A percentile compares a stretch with the other conserved stretches of the same genome.
Evolutionary conservation across 306 rosid genomes (phyloP).

Genomic region (Quercus glauca): DNA sequence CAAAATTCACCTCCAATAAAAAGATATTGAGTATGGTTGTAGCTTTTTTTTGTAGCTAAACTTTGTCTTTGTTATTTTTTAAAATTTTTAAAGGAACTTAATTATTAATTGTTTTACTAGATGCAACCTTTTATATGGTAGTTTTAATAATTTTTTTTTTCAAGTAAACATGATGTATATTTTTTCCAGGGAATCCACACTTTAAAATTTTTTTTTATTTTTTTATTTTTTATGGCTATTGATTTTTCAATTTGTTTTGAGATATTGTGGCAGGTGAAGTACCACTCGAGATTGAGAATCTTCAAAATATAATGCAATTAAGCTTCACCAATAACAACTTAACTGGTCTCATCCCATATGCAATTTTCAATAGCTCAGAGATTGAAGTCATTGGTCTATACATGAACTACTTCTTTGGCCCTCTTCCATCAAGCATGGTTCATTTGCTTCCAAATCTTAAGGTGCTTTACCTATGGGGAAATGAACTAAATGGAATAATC

Average conservation of each 20-base stretch:
- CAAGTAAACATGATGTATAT: too few species aligned
- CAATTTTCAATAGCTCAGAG: background rate
- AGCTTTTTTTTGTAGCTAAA: too few species aligned
- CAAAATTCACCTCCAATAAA: too few species aligned
- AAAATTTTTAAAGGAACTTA: too few species aligned
- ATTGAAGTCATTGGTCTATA: background rate
- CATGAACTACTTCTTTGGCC: background rate
- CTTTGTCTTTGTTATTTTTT: too few species aligned
- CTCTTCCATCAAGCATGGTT: background rate
- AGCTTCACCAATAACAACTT: background rate
- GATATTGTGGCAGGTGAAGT: background rate
- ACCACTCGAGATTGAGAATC: background rate
- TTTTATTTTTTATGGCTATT: background rate
- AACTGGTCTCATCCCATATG: background rate
- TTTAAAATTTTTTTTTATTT: background rate
- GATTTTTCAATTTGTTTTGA: background rate
- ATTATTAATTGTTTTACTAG: too few species aligned
- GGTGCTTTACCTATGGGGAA: background rate
- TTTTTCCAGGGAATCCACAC: too few species aligned
- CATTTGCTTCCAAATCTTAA: background rate
- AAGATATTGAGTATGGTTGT: too few species aligned
- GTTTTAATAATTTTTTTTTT: too few species aligned
- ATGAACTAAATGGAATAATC: background rate
- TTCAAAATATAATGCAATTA: background rate
- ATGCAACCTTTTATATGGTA: too few species aligned